Base-by-base conservation (phyloP, 1,139 yeast species). In the Pichia kudriavzevii region DNA sequence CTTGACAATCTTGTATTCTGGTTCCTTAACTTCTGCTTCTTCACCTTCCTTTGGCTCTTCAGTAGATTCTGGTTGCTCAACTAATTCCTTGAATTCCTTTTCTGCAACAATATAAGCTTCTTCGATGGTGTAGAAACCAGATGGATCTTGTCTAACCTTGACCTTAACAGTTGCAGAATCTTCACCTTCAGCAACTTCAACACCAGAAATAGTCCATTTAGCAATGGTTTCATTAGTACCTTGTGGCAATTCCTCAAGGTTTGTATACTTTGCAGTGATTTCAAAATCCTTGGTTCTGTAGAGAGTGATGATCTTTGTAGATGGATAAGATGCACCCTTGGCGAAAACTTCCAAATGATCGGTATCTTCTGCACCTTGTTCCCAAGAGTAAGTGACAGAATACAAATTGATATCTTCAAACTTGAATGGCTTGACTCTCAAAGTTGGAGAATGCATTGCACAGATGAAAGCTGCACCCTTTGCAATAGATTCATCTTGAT, bases 401-500 rank as follows among this genome's bases (percentile, higher is more conserved):
- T 76, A 75, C 53, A 79, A 82, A 76, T 88, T 88, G 61, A 79
- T 69, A 63, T 91, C 99, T 69, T 91, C 96, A 59, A 88, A 91
- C 68, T 88, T 91, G 80, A 91, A 91, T 53, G 96, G 96, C 67
- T 97, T 82, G 39, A 93, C 98, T 69, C 98, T 83, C 56, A 91
- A 79, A 49, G 96, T 88, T 65, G 98, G 98, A 21, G 98, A 91
- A 73, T 88, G 97, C 67, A 88, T 84, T 52, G 98, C 99, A 66
- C 98, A 91, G 57, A 93, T 84, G 67, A 91, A 93, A 38, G 99
- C 96, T 52, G 95, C 94, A 71, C 99, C 99, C 65, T 93, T 83
- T 44, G 98, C 97, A 61, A 88, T 81, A 46, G 98, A 96, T 73
- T 91, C 99, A 60, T 91, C 99, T 70, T 88, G 97, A 75, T 93